Base-by-base conservation (phyloP, 371 early-diverging fungal species). In the Mucor velutinosus region DNA sequence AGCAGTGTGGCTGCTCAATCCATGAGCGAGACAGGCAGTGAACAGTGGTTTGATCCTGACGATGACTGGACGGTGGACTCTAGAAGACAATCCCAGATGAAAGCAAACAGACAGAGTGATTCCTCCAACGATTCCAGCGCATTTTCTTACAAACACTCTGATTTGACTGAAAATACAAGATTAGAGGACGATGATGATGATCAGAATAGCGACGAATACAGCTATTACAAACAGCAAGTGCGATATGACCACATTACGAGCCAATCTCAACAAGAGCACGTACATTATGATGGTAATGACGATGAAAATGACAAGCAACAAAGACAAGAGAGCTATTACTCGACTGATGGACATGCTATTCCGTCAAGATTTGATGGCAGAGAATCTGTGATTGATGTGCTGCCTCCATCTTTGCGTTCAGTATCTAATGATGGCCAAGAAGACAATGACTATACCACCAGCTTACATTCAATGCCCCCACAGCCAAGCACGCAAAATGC, bases 1-100 rank as follows among this genome's bases (percentile, higher is more conserved):
- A 64, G 61, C 23, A 67, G 66, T 21, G 17, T 66, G 11, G 73
- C 62, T 17, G 29, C 58, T 19, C 53, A 53, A 14, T 53, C 53
- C 25, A 59, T 60, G 6, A 71, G 71, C 23, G 71, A 68, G 21
- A 53, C 66, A 21, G 63, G 60, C 7, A 70, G 68, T 8, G 74
- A 74, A 11, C 64, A 70, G 8, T 75, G 75, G 75, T 75, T 57
- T 68, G 75, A 75, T 63, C 71, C 71, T 25, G 67, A 74, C 23
- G 67, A 70, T 6, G 60, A 60, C 1, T 67, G 70, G 71, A 58
- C 57, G 3, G 56, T 33, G 17, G 45, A 53, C 3, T 29, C 29
- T 0, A 33, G 43, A 8, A 57, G 58, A 56, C 41, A 45, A 27
- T 53, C 58, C 7, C 8, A 51, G n/a, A 30, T 66, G 35, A 30